Evolutionary conservation across 345 rosid genomes (phyloP).

Genomic region (Mangifera indica): DNA sequence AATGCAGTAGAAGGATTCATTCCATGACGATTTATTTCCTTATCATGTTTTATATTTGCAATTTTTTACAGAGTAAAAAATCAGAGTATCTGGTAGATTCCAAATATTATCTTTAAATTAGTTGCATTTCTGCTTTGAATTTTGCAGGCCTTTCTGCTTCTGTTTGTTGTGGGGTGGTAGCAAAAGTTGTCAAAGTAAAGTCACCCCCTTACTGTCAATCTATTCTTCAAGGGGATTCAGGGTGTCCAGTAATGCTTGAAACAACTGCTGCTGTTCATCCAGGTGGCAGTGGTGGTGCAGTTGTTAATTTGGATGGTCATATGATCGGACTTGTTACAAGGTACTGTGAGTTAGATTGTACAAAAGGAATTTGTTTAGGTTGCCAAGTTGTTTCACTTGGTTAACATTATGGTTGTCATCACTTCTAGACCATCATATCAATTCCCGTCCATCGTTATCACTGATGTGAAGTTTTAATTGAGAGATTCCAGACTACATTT

Average conservation of each 20-base stretch:
- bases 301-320: constrained; percentile 65
- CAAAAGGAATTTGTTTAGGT: neutral
- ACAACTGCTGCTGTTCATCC: constrained; percentile 97
- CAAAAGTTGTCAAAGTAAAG: constrained; percentile 73
- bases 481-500: neutral
- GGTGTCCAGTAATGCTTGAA: constrained; percentile 85
- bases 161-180: constrained; percentile 73
- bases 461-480: neutral
- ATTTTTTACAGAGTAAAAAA: constrained; percentile 1
- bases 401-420: neutral
- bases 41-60: neutral
- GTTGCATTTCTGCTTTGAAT: constrained; percentile 9
- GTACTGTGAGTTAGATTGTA: constrained; percentile 33
- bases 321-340: constrained; percentile 96
- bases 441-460: neutral
- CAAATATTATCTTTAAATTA: constrained; percentile 9
- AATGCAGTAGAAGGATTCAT: constrained; percentile 9
- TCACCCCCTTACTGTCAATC: constrained; percentile 33
- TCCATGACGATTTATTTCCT: neutral
- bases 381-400: neutral
- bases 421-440: neutral
- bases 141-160: constrained; percentile 72
- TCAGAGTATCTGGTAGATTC: neutral
- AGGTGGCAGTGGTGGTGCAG: constrained; percentile 96
- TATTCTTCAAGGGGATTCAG: constrained; percentile 24